A percentile compares a stretch with the other conserved stretches of the same genome.
Conservation (phyloP, 768 basidiomycete genomes). For the Daedalea quercina region DNA sequence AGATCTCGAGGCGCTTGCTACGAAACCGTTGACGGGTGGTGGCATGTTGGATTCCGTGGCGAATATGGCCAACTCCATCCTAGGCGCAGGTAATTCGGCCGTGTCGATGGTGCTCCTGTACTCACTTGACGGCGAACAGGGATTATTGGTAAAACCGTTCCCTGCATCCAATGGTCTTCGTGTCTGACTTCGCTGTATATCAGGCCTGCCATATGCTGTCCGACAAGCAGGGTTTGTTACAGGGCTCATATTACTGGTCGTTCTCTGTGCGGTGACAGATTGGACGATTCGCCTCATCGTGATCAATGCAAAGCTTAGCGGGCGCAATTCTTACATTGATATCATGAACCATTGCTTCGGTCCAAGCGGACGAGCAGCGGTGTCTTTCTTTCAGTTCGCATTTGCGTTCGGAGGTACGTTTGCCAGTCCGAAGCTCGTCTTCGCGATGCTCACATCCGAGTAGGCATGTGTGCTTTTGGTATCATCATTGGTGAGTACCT, state of each 20-base stretch:
- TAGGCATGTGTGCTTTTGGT: slow-evolving; percentile 97
- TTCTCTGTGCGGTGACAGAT: slow-evolving; percentile 82
- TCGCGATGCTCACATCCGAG: background rate
- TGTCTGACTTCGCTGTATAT: background rate
- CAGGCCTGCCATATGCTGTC: slow-evolving; percentile 91
- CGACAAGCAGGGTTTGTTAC: slow-evolving; percentile 91
- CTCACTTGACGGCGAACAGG: slow-evolving; percentile 31
- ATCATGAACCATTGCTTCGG: slow-evolving; percentile 96
- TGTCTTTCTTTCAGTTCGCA: slow-evolving; percentile 95
- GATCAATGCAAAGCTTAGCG: slow-evolving; percentile 92
- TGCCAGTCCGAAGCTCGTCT: background rate
- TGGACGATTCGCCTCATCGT: slow-evolving; percentile 98
- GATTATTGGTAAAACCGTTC: slow-evolving; percentile 54
- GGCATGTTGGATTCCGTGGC: slow-evolving; percentile 75
- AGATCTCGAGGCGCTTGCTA: slow-evolving; percentile 68
- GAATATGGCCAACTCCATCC: slow-evolving; percentile 94
- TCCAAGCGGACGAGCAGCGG: slow-evolving; percentile 81
- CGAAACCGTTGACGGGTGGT: slow-evolving; percentile 61
- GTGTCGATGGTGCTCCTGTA: slow-evolving; percentile 11
- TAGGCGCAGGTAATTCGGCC: slow-evolving; percentile 71
- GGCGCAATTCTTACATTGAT: slow-evolving; percentile 86
- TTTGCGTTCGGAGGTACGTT: slow-evolving; percentile 90
- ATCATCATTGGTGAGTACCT: slow-evolving; percentile 73
- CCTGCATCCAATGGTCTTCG: background rate
- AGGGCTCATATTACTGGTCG: slow-evolving; percentile 75